Evolutionary conservation across 176 grass and related monocot species (phyloP).

Genomic region (Phoenix roebelenii): DNA sequence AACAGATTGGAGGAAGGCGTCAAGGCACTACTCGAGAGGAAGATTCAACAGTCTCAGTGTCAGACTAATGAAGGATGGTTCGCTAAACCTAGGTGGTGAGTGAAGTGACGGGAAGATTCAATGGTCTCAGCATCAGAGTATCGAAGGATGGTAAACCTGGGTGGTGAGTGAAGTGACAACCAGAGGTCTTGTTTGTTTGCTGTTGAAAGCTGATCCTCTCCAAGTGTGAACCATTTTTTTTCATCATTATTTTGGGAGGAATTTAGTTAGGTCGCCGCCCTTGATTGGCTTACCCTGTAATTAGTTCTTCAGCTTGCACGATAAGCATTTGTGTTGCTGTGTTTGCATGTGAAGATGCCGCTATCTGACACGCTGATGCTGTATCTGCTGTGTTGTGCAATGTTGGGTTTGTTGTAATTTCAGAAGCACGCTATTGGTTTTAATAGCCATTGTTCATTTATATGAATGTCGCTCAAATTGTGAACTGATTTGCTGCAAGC

Average conservation of each 20-base stretch:
- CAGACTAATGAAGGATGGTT: slow-evolving; percentile 92
- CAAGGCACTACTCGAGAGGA: slow-evolving; percentile 94
- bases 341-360: background rate
- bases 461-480: too few relatives aligned
- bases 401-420: slow-evolving; percentile 15
- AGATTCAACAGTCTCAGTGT: slow-evolving; percentile 99
- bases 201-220: slow-evolving; percentile 14
- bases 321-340: background rate
- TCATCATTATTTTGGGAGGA: slow-evolving; percentile 47
- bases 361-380: background rate
- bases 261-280: slow-evolving; percentile 42
- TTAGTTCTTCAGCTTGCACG: slow-evolving; percentile 1
- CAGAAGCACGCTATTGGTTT: slow-evolving; percentile 36
- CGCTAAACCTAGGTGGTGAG: slow-evolving; percentile 68
- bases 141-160: too few relatives aligned
- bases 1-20: slow-evolving; percentile 99
- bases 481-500: too few relatives aligned
- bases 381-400: slow-evolving; percentile 44
- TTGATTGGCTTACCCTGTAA: slow-evolving; percentile 38
- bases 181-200: slow-evolving; percentile 26
- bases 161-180: background rate
- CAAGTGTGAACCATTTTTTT: background rate
- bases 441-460: background rate
- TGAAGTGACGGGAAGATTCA: slow-evolving; percentile 12
- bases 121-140: too few relatives aligned